Evolutionary conservation across 164 flowering plant genomes (phyloP).

Genomic region (Magnolia officinalis): DNA sequence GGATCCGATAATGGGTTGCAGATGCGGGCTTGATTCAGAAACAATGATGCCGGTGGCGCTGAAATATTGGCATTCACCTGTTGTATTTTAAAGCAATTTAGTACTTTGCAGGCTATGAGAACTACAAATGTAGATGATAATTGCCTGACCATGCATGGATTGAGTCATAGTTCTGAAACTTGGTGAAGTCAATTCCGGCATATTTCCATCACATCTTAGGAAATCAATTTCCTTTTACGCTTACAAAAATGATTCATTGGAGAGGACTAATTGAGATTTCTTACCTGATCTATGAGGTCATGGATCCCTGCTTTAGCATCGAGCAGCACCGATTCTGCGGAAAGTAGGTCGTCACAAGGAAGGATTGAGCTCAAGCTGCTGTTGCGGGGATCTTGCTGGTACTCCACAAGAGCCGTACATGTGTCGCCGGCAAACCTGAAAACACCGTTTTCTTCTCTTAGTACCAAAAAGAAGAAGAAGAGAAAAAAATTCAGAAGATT

Average conservation of each 20-base stretch:
- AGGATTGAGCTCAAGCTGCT: conserved; percentile 77
- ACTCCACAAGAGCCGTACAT: conserved; percentile 68
- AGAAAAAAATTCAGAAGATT: background rate
- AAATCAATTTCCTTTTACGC: background rate
- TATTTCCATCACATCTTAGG: background rate
- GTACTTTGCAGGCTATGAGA: no score
- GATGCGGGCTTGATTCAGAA: conserved; percentile 39
- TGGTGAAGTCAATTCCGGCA: no score
- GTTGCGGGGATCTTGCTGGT: conserved; percentile 66
- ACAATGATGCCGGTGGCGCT: conserved; percentile 17
- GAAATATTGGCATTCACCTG: conserved; percentile 74
- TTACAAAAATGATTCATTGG: background rate
- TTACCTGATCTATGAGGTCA: conserved; percentile 62
- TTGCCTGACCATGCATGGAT: no score
- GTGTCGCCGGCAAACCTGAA: conserved; percentile 79
- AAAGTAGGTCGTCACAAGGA: conserved; percentile 65
- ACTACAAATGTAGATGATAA: no score
- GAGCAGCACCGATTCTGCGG: conserved; percentile 47
- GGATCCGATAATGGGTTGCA: conserved; percentile 90
- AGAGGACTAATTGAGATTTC: background rate
- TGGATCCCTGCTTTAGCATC: conserved; percentile 58
- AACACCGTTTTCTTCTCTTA: conserved; percentile 5
- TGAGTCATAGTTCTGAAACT: no score
- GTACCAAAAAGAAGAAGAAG: background rate
- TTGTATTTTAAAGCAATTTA: background rate